Evolutionary conservation across 208 protist species (phyloP).

Genomic region (Jaenimonas drosophilae): DNA sequence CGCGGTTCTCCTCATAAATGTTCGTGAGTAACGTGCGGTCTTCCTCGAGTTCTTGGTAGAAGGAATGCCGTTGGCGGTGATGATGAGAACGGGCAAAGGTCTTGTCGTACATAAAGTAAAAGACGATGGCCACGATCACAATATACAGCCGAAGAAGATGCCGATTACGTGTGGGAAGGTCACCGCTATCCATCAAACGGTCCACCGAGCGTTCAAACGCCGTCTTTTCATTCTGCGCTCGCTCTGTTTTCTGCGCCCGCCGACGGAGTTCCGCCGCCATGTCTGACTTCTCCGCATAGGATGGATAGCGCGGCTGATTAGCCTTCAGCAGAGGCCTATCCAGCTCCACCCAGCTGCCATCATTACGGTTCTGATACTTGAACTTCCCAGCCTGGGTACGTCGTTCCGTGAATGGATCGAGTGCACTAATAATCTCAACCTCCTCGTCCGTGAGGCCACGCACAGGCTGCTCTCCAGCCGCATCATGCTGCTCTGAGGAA

Average conservation of each 20-base stretch:
- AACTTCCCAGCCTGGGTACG: conserved; percentile 50
- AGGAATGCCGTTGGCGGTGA: conserved; percentile 24
- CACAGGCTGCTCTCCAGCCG: neutral
- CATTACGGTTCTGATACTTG: conserved; percentile 71
- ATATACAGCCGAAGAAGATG: conserved; percentile 34
- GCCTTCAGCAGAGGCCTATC: conserved; percentile 39
- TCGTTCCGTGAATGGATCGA: conserved; percentile 65
- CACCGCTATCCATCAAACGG: conserved; percentile 43
- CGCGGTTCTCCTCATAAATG: conserved; percentile 30
- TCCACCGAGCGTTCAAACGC: conserved; percentile 46
- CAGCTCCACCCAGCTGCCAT: conserved; percentile 68
- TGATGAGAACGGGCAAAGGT: conserved; percentile 47
- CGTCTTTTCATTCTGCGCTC: conserved; percentile 58
- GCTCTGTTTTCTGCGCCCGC: conserved; percentile 38
- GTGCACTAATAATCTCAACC: conserved; percentile 43
- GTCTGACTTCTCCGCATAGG: conserved; percentile 40
- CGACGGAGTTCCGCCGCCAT: conserved; percentile 59
- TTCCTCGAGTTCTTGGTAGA: conserved; percentile 46
- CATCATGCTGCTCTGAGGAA: conserved; percentile 1
- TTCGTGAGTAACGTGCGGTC: conserved; percentile 24
- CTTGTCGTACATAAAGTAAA: conserved; percentile 57
- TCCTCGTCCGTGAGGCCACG: conserved; percentile 64
- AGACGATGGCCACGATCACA: conserved; percentile 15
- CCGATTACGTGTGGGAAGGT: conserved; percentile 48
- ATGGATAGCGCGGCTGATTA: conserved; percentile 60